Percentiles rank a stretch among this genome's conserved stretches.
Evolutionary conservation across 1,139 yeast species (phyloP).

Genomic region (Arxiozyma slooffiae): DNA sequence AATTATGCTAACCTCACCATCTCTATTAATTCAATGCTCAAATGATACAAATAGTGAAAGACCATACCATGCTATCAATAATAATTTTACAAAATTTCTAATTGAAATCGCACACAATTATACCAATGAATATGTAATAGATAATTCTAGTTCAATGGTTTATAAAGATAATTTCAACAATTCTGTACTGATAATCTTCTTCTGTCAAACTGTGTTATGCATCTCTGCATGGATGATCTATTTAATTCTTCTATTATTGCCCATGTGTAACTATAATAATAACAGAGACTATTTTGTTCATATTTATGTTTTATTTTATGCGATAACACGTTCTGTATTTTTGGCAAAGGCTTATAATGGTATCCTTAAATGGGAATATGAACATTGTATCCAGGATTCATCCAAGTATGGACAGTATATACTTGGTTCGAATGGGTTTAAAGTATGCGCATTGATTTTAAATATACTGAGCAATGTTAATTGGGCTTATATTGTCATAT

Average conservation of each 20-base stretch:
- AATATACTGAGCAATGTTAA: constrained; percentile 16
- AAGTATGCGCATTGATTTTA: constrained; percentile 11
- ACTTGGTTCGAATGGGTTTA: constrained; percentile 9
- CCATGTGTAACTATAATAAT: constrained; percentile 18
- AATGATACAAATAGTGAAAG: constrained; percentile 3
- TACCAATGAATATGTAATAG: constrained; percentile 1
- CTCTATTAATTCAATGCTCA: constrained; percentile 12
- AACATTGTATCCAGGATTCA: constrained; percentile 18
- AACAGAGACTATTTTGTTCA: constrained; percentile 17
- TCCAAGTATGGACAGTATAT: constrained; percentile 10
- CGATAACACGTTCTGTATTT: constrained; percentile 17
- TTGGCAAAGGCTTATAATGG: constrained; percentile 11
- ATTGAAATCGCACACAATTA: constrained; percentile 2
- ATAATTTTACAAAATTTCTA: constrained; percentile 3
- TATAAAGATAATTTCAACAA: constrained; percentile 17
- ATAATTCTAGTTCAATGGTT: constrained; percentile 9
- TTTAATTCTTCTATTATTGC: constrained; percentile 20
- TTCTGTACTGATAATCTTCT: constrained; percentile 18
- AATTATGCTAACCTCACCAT: constrained; percentile 9
- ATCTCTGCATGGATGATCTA: constrained; percentile 27
- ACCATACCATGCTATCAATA: not conserved
- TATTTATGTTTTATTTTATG: constrained; percentile 18
- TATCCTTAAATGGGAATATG: constrained; percentile 19
- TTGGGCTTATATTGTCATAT: constrained; percentile 23
- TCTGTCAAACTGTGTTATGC: constrained; percentile 19